Percentiles rank a stretch among this genome's conserved stretches.
Conservation (phyloP, 495 filamentous ascomycete genomes). For the Penicillium angulare region DNA sequence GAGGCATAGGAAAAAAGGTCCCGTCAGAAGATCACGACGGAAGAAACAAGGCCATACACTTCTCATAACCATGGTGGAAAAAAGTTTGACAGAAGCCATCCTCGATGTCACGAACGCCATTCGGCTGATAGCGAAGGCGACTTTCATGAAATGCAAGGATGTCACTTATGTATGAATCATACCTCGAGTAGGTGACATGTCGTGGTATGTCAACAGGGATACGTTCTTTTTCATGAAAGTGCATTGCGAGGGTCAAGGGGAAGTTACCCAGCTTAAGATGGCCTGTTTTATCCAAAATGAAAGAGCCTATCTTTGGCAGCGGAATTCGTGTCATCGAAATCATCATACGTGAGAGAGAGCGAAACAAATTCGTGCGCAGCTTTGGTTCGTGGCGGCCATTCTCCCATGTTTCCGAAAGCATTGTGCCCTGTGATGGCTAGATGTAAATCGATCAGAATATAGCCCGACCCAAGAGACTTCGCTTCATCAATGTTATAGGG, state of each 20-base stretch:
- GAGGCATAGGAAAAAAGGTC: constrained; percentile 17
- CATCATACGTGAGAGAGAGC: constrained; percentile 27
- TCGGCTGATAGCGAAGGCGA: constrained; percentile 25
- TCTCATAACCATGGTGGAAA: constrained; percentile 22
- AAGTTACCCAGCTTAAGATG: constrained; percentile 25
- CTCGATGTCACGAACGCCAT: constrained; percentile 14
- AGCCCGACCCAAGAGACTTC: constrained; percentile 11
- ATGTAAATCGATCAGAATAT: constrained; percentile 39
- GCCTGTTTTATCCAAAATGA: constrained; percentile 19
- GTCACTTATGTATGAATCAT: constrained; percentile 30
- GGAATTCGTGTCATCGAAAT: constrained; percentile 20
- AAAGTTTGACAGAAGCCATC: constrained; percentile 29
- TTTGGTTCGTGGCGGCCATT: constrained; percentile 15
- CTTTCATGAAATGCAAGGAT: constrained; percentile 26
- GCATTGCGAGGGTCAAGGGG: constrained; percentile 25
- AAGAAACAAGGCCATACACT: constrained; percentile 19
- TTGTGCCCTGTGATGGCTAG: constrained; percentile 19
- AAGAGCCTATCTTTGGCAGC: constrained; percentile 29
- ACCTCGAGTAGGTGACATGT: constrained; percentile 26
- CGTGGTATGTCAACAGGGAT: constrained; percentile 33
- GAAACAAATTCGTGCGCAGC: constrained; percentile 27
- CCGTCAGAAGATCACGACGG: neutral
- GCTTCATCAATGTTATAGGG: constrained; percentile 10
- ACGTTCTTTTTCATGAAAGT: constrained; percentile 34
- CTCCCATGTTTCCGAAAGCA: constrained; percentile 36